These are phyloP conservation scores for Trametes sp. DNA, from an alignment of 1,284 basidiomycete genomes.

Conservation along the genomic window DNA sequence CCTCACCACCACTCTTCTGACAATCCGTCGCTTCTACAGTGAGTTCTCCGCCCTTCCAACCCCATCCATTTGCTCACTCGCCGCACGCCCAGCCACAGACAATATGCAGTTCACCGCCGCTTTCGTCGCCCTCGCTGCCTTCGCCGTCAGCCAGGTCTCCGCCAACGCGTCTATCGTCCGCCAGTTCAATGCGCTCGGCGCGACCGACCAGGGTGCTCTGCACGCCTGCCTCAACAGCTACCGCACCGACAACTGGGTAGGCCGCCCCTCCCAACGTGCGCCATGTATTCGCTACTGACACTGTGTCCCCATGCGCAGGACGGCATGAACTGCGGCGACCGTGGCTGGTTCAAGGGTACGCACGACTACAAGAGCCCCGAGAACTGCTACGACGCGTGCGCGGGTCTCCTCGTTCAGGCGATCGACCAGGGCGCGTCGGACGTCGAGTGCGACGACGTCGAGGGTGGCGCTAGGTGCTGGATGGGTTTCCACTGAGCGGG, in stretches of 20 bases:
- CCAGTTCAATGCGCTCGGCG: slow-evolving; percentile 6
- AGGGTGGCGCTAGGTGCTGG: slow-evolving; percentile 15
- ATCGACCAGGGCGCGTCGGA: slow-evolving; percentile 16
- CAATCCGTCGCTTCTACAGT: background rate
- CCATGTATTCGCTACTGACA: background rate
- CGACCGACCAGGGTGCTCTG: slow-evolving; percentile 10
- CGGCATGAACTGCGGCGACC: slow-evolving; percentile 10
- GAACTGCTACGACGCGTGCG: slow-evolving; percentile 21
- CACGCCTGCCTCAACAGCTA: slow-evolving; percentile 15
- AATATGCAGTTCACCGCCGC: slow-evolving; percentile 14
- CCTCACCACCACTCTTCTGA: background rate
- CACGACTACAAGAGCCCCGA: slow-evolving; percentile 12
- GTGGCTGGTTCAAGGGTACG: slow-evolving; percentile 19
- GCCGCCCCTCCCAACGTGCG: background rate
- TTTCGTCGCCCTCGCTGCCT: slow-evolving; percentile 9
- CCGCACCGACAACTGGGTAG: slow-evolving; percentile 17
- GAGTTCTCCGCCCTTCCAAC: background rate
- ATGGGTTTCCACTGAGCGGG: slow-evolving; percentile 12
- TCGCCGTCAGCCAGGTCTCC: slow-evolving; percentile 9
- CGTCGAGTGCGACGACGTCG: slow-evolving; percentile 17
- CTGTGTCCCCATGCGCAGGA: background rate
- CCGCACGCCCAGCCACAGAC: background rate
- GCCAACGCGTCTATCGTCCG: slow-evolving; percentile 10
- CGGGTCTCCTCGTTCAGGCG: slow-evolving; percentile 2
- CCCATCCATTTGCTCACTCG: background rate